phyloP scores from a whole-genome alignment of 1,139 yeast species.

The Suhomyces guaymorum region DNA sequence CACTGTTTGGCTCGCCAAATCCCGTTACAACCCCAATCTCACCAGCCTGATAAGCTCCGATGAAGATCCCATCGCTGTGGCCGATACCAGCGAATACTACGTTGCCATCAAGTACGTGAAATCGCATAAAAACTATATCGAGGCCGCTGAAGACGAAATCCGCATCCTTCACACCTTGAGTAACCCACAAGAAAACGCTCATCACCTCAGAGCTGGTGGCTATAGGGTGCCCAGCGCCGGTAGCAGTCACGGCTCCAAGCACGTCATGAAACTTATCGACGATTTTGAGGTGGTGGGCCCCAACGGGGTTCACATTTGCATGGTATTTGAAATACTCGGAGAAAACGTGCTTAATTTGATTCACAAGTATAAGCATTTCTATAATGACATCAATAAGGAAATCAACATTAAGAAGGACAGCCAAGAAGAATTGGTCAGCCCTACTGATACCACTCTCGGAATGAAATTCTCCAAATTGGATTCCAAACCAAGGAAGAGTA shows the following conservation, averaged over 20 bases:
- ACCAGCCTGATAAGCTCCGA: conserved; percentile 1
- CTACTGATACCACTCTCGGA: conserved; percentile 9
- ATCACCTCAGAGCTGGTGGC: conserved; percentile 10
- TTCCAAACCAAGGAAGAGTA: conserved; percentile 23
- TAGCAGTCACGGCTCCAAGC: conserved; percentile 57
- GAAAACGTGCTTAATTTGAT: conserved; percentile 75
- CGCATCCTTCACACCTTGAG: conserved; percentile 53
- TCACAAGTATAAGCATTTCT: conserved; percentile 56
- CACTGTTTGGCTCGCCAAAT: conserved; percentile 81
- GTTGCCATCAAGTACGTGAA: conserved; percentile 87
- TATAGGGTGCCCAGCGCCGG: conserved; percentile 4
- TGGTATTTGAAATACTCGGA: conserved; percentile 89
- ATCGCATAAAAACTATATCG: conserved; percentile 73
- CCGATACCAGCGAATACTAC: conserved; percentile 53
- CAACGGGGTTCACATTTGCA: conserved; percentile 74
- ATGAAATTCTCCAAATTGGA: conserved; percentile 26
- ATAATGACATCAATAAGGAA: conserved; percentile 14
- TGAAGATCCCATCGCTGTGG: neutral
- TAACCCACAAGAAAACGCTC: conserved; percentile 25
- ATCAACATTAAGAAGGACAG: no score
- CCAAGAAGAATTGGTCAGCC: conserved; percentile 8
- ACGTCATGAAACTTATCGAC: conserved; percentile 65
- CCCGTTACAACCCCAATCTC: conserved; percentile 13
- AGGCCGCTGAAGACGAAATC: conserved; percentile 86
- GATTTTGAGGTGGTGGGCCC: conserved; percentile 71